Evolutionary conservation across 768 basidiomycete species (phyloP).

Genomic region (Leccinum longicurvipes): DNA sequence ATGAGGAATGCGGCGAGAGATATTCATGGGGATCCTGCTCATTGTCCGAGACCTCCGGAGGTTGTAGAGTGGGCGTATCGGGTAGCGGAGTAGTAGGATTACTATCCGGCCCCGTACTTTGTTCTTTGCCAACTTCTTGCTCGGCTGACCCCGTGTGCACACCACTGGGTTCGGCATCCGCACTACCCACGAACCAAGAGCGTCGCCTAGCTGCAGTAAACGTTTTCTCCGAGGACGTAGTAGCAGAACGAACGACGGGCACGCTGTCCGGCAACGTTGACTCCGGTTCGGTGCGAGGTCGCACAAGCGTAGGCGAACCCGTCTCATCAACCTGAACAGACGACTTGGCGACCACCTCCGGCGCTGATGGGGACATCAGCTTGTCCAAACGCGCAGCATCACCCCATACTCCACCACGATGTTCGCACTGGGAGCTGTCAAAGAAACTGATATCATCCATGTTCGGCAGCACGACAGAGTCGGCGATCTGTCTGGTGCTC

Average conservation of each 20-base stretch:
- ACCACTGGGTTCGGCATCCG: constrained; percentile 35
- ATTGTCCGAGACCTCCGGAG: constrained; percentile 14
- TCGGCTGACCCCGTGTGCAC: constrained; percentile 24
- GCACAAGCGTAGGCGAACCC: constrained; percentile 10
- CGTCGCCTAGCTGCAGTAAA: constrained; percentile 38
- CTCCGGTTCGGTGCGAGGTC: constrained; percentile 33
- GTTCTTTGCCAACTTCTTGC: constrained; percentile 19
- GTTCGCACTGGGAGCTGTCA: constrained; percentile 59
- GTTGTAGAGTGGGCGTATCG: constrained; percentile 7
- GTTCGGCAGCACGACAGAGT: constrained; percentile 93
- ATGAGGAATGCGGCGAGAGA: constrained; percentile 39
- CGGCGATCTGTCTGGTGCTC: constrained; percentile 75
- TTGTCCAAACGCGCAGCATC: constrained; percentile 58
- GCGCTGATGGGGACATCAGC: constrained; percentile 9
- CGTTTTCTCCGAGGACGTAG: constrained; percentile 20
- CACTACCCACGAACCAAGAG: constrained; percentile 56
- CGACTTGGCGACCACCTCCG: constrained; percentile 6
- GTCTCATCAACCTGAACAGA: constrained; percentile 30
- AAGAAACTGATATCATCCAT: constrained; percentile 99
- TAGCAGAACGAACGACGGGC: constrained; percentile 21
- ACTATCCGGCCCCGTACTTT: constrained; percentile 36
- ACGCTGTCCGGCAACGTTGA: constrained; percentile 16
- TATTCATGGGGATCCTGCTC: constrained; percentile 18
- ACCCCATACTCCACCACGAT: constrained; percentile 87
- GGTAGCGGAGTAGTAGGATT: constrained; percentile 19